Percentiles rank a stretch among this genome's conserved stretches.
phyloP scores from a whole-genome alignment of 176 grass and related monocot species.

The Lolium multiflorum region DNA sequence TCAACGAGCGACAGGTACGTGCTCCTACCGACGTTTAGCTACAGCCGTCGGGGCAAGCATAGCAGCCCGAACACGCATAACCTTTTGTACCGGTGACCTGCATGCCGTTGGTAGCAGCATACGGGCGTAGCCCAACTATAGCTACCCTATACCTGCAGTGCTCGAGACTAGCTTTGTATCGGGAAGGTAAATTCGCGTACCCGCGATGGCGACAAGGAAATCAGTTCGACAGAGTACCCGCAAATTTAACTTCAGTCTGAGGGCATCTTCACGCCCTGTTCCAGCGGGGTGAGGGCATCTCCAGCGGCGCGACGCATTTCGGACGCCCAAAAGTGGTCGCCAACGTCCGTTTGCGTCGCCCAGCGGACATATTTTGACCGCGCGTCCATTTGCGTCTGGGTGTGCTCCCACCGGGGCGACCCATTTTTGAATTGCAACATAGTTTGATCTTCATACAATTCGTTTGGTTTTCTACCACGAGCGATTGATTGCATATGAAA shows the following conservation, averaged over 20 bases:
- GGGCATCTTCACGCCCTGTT: no score
- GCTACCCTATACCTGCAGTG: not conserved
- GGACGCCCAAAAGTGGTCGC: no score
- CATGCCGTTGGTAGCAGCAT: not conserved
- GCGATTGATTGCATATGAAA: no score
- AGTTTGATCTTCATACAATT: no score
- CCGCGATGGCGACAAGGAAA: not conserved
- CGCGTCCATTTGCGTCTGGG: no score
- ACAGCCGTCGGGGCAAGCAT: not conserved
- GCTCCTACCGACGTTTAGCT: not conserved
- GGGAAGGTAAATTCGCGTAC: not conserved
- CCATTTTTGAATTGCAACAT: no score
- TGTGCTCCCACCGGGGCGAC: no score
- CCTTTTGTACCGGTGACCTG: not conserved
- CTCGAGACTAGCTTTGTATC: not conserved
- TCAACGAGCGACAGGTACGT: not conserved
- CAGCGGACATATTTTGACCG: no score
- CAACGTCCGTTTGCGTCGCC: no score
- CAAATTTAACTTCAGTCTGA: conserved; percentile 14
- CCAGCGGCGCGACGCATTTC: no score
- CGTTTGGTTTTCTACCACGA: no score
- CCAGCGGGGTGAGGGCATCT: no score
- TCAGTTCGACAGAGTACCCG: not conserved
- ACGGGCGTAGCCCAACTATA: conserved; percentile 18
- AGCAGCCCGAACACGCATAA: not conserved